Percentiles rank a stretch among this genome's conserved stretches.
phyloP scores from a whole-genome alignment of 306 rosid species.

The Vicia villosa region DNA sequence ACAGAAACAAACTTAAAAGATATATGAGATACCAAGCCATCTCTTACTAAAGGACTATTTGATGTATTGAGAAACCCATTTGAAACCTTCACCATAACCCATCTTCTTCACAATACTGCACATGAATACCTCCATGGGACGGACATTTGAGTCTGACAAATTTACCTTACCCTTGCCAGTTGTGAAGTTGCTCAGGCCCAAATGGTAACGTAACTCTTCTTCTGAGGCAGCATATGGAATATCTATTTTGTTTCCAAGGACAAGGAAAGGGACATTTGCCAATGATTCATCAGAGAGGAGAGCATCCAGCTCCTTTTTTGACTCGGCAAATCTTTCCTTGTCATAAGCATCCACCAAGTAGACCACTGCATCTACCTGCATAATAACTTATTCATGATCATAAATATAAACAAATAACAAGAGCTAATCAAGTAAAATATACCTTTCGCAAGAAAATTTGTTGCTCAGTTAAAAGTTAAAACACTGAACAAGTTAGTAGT shows the following conservation, averaged over 20 bases:
- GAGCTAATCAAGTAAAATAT: neutral
- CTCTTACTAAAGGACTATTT: slow-evolving; percentile 47
- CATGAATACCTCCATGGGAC: slow-evolving; percentile 89
- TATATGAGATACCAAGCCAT: slow-evolving; percentile 41
- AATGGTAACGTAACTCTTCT: slow-evolving; percentile 74
- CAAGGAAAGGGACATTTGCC: slow-evolving; percentile 73
- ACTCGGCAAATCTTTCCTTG: slow-evolving; percentile 84
- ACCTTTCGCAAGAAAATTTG: neutral
- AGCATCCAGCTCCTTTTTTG: slow-evolving; percentile 81
- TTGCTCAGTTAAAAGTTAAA: neutral
- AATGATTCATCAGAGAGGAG: slow-evolving; percentile 80
- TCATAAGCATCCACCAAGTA: slow-evolving; percentile 79
- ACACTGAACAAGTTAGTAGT: neutral
- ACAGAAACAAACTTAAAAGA: slow-evolving; percentile 40
- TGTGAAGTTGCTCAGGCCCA: slow-evolving; percentile 82
- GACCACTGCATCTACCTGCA: slow-evolving; percentile 86
- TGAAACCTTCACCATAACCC: slow-evolving; percentile 95
- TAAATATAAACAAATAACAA: neutral
- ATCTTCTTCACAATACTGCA: slow-evolving; percentile 91
- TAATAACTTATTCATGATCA: neutral
- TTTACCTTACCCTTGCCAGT: slow-evolving; percentile 87
- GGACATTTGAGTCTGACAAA: slow-evolving; percentile 69
- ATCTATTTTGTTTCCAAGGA: slow-evolving; percentile 87
- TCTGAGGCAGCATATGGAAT: slow-evolving; percentile 86
- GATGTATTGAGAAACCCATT: slow-evolving; percentile 90